Base-by-base conservation (phyloP, 257 asterid genomes). In the Nicotiana sylvestris region DNA sequence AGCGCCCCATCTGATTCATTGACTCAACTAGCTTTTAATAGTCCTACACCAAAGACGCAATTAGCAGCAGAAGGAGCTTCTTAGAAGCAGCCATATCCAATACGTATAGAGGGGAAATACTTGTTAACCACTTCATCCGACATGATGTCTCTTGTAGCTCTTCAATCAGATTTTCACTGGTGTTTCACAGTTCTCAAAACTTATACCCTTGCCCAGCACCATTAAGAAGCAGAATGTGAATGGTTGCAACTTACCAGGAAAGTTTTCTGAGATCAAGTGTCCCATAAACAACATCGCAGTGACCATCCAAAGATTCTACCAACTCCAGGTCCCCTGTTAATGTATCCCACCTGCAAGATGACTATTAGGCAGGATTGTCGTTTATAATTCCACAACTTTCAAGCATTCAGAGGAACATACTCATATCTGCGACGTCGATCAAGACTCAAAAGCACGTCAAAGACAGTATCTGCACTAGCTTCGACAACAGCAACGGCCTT, bases 401-500 rank as follows among this genome's bases (percentile, higher is more conserved):
- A 58, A 88, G 67, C 46, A 87, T 39, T 66, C 61, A 51, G 82
- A 51, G 81, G 25, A 82, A 89, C 97, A 86, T 86, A 94, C 98
- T 96, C 98, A 68, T 93, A 95, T 96, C 99, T 93, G 86, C 68
- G 88, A 56, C 84, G 98, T 81, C 91, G 93, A 68, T 94, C 96
- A 83, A 91, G 90, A 88, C 87, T 90, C 88, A 94, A 84, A 78
- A 96, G 86, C 84, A 94, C 90, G 60, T 95, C 98, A 87, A 96
- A 96, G 51, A 95, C 98, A 74, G 97, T 90, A 87, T 94, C 97
- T 82, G 98, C 97, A 91, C 89, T 91, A 15, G 99, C 99, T 80
- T 94, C 96, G 83, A 95, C 94, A 77, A 96, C 97, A 65, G 91
- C 99, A 80, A 96, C 97, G 65, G 99, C 97, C 91, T 96, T 95